These are phyloP conservation scores for Sclerotinia glacialis DNA, from an alignment of 2,329 filamentous ascomycete species.

Conservation along the genomic window DNA sequence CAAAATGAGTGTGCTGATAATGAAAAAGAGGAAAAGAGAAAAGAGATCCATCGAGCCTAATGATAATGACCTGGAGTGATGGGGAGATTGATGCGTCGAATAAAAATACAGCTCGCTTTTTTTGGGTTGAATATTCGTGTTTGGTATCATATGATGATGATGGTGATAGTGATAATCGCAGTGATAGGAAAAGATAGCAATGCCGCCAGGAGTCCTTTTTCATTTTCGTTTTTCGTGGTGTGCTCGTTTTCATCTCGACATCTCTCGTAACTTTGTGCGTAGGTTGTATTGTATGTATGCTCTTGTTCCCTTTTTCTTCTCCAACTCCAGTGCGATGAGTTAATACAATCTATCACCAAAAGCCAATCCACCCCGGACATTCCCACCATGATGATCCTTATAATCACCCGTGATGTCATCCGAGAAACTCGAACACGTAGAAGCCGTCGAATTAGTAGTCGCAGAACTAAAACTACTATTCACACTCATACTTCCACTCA, in stretches of 20 bases:
- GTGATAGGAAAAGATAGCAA: background rate
- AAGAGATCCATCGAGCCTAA: background rate
- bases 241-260: constrained; percentile 6
- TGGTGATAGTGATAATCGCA: background rate
- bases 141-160: background rate
- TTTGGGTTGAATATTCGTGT: background rate
- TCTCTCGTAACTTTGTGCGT: constrained; percentile 15
- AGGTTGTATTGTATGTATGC: background rate
- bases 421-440: background rate
- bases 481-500: constrained; percentile 8
- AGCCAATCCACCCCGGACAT: constrained; percentile 38
- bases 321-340: background rate
- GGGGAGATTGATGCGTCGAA: background rate
- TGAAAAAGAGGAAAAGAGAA: background rate
- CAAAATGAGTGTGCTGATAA: background rate
- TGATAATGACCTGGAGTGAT: background rate
- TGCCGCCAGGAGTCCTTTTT: background rate
- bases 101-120: constrained; percentile 8
- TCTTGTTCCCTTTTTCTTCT: background rate
- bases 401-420: background rate
- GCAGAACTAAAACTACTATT: constrained; percentile 1
- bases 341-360: constrained; percentile 48
- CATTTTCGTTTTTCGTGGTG: background rate
- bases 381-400: background rate
- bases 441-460: background rate